phyloP scores from a whole-genome alignment of 2,329 filamentous ascomycete genomes.

The Stemphylium vesicarium region DNA sequence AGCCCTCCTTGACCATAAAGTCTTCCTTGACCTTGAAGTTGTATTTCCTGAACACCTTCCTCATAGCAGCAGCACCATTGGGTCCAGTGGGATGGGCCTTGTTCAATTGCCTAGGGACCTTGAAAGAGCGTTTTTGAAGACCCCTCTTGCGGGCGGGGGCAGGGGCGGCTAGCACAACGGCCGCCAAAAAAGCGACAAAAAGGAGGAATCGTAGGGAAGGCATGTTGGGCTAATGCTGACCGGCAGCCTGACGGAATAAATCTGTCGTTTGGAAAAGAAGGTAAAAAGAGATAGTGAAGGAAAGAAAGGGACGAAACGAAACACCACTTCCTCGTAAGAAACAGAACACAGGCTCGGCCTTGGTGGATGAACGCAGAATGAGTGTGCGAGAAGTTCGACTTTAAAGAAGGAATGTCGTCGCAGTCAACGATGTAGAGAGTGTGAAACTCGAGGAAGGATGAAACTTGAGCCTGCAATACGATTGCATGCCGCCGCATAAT shows the following conservation, averaged over 20 bases:
- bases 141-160: conserved; percentile 37
- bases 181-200: conserved; percentile 57
- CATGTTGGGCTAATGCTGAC: conserved; percentile 48
- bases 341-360: conserved; percentile 40
- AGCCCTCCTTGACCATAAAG: conserved; percentile 31
- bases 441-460: conserved; percentile 29
- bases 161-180: conserved; percentile 57
- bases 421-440: conserved; percentile 14
- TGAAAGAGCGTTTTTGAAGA: conserved; percentile 65
- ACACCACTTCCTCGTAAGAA: conserved; percentile 25
- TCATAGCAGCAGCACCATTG: conserved; percentile 67
- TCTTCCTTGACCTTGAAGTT: conserved; percentile 49
- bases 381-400: conserved; percentile 33
- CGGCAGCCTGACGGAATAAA: conserved; percentile 44
- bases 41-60: conserved; percentile 73
- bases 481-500: conserved; percentile 28
- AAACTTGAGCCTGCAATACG: conserved; percentile 21
- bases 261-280: conserved; percentile 24
- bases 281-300: conserved; percentile 20
- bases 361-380: conserved; percentile 31
- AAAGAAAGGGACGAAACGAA: conserved; percentile 32
- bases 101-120: conserved; percentile 64
- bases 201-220: conserved; percentile 47
- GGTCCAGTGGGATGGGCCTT: conserved; percentile 56
- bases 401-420: conserved; percentile 35